A percentile compares a stretch with the other conserved stretches of the same genome.
phyloP scores from a whole-genome alignment of 768 basidiomycete genomes.

The Tylopilus balloui region DNA sequence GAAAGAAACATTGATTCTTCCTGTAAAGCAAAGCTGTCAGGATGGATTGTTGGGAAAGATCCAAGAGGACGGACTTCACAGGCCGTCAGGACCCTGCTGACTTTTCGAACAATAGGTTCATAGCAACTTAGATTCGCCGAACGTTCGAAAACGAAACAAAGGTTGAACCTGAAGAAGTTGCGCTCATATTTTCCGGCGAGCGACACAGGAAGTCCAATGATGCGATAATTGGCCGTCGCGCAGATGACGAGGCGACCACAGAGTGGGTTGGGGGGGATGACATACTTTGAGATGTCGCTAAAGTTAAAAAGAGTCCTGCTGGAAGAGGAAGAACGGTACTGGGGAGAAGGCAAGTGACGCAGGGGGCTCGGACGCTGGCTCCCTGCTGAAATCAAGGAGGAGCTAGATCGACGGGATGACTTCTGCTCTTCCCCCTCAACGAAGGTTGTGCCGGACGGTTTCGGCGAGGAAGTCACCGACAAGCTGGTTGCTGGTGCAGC shows the following conservation, averaged over 20 bases:
- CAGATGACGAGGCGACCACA: conserved; percentile 89
- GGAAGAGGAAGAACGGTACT: conserved; percentile 47
- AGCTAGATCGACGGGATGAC: conserved; percentile 49
- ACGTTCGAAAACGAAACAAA: conserved; percentile 95
- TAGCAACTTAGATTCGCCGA: conserved; percentile 91
- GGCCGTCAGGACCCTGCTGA: conserved; percentile 79
- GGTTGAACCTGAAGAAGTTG: conserved; percentile 88
- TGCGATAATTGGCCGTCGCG: conserved; percentile 72
- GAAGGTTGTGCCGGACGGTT: conserved; percentile 28
- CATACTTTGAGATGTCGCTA: conserved; percentile 86
- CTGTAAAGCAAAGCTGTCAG: conserved; percentile 35
- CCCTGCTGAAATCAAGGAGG: conserved; percentile 45
- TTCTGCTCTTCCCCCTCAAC: conserved; percentile 34
- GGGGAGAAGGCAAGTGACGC: conserved; percentile 39
- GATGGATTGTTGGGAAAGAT: not conserved
- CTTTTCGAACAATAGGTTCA: conserved; percentile 93
- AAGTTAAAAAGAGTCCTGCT: conserved; percentile 75
- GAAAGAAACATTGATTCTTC: conserved; percentile 90
- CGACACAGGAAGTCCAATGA: conserved; percentile 89
- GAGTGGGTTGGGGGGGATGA: conserved; percentile 82
- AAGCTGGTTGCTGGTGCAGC: conserved; percentile 30
- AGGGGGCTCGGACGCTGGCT: conserved; percentile 43
- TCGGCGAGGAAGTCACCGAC: conserved; percentile 33
- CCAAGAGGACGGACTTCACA: conserved; percentile 68
- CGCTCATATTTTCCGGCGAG: conserved; percentile 73